Percentiles rank a stretch among this genome's conserved stretches.
Conservation (phyloP, 768 basidiomycete species). For the Naganishia kalamii region DNA sequence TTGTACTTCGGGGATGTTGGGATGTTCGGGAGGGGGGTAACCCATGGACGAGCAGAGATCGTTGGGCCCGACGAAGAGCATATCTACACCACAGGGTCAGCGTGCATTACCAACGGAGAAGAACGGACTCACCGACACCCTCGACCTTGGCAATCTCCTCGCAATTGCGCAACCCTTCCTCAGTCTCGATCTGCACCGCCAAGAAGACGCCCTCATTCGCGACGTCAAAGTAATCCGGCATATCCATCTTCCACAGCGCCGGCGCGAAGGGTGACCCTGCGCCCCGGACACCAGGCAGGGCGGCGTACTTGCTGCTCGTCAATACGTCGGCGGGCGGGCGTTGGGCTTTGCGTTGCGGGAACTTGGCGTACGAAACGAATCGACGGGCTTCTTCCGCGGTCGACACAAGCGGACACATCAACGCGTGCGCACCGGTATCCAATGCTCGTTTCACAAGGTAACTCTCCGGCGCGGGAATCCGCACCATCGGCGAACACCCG, state of each 20-base stretch:
- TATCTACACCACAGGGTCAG: constrained; percentile 20
- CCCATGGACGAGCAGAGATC: constrained; percentile 34
- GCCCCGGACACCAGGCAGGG: constrained; percentile 32
- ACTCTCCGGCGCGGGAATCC: constrained; percentile 30
- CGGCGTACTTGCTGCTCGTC: constrained; percentile 18
- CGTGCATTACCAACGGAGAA: not conserved
- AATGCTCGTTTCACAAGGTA: constrained; percentile 34
- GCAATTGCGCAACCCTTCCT: constrained; percentile 34
- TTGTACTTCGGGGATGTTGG: constrained; percentile 31
- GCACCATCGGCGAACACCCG: constrained; percentile 32
- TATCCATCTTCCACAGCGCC: constrained; percentile 26
- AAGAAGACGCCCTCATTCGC: constrained; percentile 30
- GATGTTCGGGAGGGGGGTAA: constrained; percentile 26
- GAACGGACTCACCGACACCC: constrained; percentile 31
- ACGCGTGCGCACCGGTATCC: constrained; percentile 31
- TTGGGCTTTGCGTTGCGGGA: constrained; percentile 23
- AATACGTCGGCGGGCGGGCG: constrained; percentile 13
- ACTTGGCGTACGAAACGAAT: constrained; percentile 30
- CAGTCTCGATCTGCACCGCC: constrained; percentile 37
- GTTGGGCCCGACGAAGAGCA: constrained; percentile 37
- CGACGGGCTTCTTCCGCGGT: constrained; percentile 27
- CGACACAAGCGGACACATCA: constrained; percentile 28
- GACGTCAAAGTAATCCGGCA: constrained; percentile 26
- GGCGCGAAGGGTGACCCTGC: constrained; percentile 32
- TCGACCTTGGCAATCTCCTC: constrained; percentile 37